phyloP scores from a whole-genome alignment of 768 basidiomycete genomes.

The Boletellus emodensis region DNA sequence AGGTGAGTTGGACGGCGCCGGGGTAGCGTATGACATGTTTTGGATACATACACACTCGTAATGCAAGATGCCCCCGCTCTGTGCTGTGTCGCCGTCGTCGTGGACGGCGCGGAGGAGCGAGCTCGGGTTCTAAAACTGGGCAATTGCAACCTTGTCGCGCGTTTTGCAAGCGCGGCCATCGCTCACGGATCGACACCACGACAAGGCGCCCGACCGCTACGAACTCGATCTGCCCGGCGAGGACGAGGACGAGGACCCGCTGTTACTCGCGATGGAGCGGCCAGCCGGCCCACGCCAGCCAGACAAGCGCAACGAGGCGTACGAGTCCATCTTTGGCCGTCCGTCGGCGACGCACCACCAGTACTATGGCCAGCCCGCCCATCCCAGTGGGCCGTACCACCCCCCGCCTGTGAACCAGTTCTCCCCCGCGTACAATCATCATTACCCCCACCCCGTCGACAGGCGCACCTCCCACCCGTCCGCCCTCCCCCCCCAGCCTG shows the following conservation, averaged over 20 bases:
- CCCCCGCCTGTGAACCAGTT: constrained; percentile 25
- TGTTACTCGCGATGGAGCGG: constrained; percentile 41
- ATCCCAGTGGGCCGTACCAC: constrained; percentile 15
- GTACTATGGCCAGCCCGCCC: constrained; percentile 17
- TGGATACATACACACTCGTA: constrained; percentile 2
- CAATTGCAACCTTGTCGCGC: constrained; percentile 13
- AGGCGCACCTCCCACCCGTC: constrained; percentile 46
- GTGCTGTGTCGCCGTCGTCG: neutral
- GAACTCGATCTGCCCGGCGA: constrained; percentile 1
- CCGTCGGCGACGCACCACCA: constrained; percentile 57
- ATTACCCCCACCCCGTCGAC: constrained; percentile 41
- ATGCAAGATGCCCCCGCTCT: constrained; percentile 1
- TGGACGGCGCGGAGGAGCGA: constrained; percentile 5
- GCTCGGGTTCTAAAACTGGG: constrained; percentile 21
- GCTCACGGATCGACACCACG: constrained; percentile 3
- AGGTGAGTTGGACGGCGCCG: constrained; percentile 7
- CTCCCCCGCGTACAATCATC: constrained; percentile 38
- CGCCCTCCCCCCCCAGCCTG: constrained; percentile 18
- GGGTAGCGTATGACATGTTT: constrained; percentile 7
- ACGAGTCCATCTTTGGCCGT: constrained; percentile 85
- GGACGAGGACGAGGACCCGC: neutral
- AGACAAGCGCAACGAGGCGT: constrained; percentile 77
- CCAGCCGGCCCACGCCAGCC: constrained; percentile 57
- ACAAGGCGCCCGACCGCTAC: constrained; percentile 3
- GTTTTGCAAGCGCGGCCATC: constrained; percentile 10